Base-by-base conservation (phyloP, 306 rosid genomes). In the Calophaca sinica region DNA sequence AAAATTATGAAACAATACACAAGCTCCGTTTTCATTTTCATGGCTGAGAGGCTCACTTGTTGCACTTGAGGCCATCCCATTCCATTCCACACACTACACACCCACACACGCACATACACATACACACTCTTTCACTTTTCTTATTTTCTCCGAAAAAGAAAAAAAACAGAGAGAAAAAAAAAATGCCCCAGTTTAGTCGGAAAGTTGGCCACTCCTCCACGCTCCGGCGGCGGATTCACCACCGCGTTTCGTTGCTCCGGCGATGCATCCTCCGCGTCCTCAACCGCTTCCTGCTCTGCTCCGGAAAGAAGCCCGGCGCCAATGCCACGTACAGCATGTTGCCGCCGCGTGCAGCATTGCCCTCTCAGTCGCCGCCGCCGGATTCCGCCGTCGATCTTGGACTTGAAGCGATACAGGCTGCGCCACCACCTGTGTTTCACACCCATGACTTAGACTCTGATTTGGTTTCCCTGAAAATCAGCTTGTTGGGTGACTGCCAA, bases 381-480 rank as follows among this genome's bases (percentile, higher is more conserved):
- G 8, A 10, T 0, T 50, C 62, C 33, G 3, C 8, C 49, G 52
- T 0, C 0, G 82, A 59, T 36, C 6, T 9, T 68, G 13, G 10
- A 46, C 50, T 13, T n/a, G 69, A 8, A 13, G 15, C 45, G 20
- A 77, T 35, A 70, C 59, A 38, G 58, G 42, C 60, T 7, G 4
- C 75, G 6, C 28, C n/a, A 4, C 41, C 81, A 5, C 28, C 70
- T 0, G 3, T 36, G 63, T 66, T 68, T 59, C 85, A 71, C n/a
- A 54, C 71, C 45, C 76, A 76, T 62, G 90, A 84, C 4, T 55
- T 53, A 36, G 96, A 92, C 33, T 80, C 86, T 9, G 96, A 94
- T 85, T 83, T 94, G 84, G 97, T 94, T 70, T 64, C 93, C 35
- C 74, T 94, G 73, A 94, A 94, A 92, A 91, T 94, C 68, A 87